Percentiles rank a stretch among this genome's conserved stretches.
Evolutionary conservation across 78 protist species (phyloP).

Genomic region (Tieghemostelium lacteum): DNA sequence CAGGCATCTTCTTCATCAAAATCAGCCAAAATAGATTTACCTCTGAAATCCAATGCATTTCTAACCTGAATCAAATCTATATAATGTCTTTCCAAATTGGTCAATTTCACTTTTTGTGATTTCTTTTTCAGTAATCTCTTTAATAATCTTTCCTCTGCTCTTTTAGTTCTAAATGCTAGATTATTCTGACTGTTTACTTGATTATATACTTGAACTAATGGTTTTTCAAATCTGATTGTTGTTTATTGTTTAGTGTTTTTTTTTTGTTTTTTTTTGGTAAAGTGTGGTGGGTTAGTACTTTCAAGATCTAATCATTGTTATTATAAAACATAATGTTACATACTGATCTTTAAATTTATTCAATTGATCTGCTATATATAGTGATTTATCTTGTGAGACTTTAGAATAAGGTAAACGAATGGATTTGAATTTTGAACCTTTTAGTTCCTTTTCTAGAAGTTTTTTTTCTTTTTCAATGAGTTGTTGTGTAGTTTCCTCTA

Average conservation of each 20-base stretch:
- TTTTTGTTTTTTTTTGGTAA: no score
- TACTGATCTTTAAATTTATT: constrained; percentile 49
- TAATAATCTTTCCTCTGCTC: constrained; percentile 27
- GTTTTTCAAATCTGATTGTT: constrained; percentile 48
- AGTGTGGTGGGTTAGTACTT: no score
- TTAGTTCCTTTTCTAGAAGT: constrained; percentile 10
- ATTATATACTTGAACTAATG: constrained; percentile 43
- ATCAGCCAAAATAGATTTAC: neutral
- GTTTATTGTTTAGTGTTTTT: neutral
- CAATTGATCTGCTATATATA: constrained; percentile 33
- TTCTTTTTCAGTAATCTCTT: constrained; percentile 1
- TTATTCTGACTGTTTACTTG: constrained; percentile 14
- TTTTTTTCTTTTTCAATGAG: neutral
- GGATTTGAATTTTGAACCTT: constrained; percentile 41
- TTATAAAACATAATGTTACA: neutral
- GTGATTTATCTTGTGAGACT: constrained; percentile 20
- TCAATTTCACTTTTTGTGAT: neutral
- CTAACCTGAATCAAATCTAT: constrained; percentile 36
- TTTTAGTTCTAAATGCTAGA: constrained; percentile 3
- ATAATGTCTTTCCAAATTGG: constrained; percentile 36
- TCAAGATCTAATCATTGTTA: no score
- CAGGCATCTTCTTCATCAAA: constrained; percentile 54
- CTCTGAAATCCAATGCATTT: constrained; percentile 42
- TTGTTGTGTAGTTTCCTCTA: neutral
- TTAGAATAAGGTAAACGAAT: neutral